These are phyloP conservation scores for Xylariaceae sp. DNA, from an alignment of 2,329 filamentous ascomycete species.

Conservation along the genomic window DNA sequence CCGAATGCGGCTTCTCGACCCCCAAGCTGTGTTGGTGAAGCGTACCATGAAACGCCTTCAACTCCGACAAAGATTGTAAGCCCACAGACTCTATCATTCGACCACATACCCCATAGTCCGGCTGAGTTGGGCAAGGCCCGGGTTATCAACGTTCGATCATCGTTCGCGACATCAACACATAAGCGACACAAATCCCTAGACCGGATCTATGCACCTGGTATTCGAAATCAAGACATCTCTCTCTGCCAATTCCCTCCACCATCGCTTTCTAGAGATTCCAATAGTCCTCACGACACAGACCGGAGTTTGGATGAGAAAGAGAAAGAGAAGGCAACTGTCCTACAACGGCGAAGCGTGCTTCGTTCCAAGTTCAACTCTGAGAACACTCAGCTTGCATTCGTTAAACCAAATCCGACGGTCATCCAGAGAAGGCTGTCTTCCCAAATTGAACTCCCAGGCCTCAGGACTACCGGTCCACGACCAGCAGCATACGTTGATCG, in stretches of 20 bases:
- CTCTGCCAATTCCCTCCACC: slow-evolving; percentile 17
- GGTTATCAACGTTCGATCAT: slow-evolving; percentile 24
- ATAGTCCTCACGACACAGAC: neutral
- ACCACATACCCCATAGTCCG: slow-evolving; percentile 24
- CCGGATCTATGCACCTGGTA: slow-evolving; percentile 21
- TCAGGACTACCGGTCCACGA: slow-evolving; percentile 12
- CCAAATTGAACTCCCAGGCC: slow-evolving; percentile 14
- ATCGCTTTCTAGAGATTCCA: slow-evolving; percentile 1
- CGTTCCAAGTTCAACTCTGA: slow-evolving; percentile 21
- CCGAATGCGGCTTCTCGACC: slow-evolving; percentile 5
- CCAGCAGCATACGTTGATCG: slow-evolving; percentile 17
- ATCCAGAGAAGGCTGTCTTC: slow-evolving; percentile 22
- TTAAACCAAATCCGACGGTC: slow-evolving; percentile 20
- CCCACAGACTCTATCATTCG: slow-evolving; percentile 17
- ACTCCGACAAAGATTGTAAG: slow-evolving; percentile 17
- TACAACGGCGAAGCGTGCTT: slow-evolving; percentile 9
- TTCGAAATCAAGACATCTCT: slow-evolving; percentile 25
- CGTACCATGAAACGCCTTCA: slow-evolving; percentile 5
- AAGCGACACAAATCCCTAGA: slow-evolving; percentile 25
- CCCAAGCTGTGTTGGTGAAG: slow-evolving; percentile 10
- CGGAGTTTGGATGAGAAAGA: neutral
- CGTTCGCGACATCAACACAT: slow-evolving; percentile 9
- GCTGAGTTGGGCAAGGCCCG: slow-evolving; percentile 25
- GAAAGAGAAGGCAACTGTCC: neutral
- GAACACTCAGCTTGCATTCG: slow-evolving; percentile 16